Conservation (phyloP, 1,139 yeast species). For the Sugiyamaella xylanicola region DNA sequence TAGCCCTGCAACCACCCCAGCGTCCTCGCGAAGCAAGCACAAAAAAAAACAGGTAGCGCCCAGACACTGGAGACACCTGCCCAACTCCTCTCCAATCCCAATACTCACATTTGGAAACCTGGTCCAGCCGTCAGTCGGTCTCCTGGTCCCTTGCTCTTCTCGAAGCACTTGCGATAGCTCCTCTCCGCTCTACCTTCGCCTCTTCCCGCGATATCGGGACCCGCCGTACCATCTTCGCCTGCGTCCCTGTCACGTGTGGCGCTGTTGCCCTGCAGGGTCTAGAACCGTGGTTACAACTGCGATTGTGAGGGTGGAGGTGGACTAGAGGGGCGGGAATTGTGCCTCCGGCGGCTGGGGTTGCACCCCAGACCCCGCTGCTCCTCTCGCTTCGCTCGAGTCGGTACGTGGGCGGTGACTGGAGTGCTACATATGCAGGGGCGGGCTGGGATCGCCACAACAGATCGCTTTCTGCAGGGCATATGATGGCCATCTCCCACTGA, state of each 20-base stretch:
- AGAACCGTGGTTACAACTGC: no score
- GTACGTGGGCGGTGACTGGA: no score
- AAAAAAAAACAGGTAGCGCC: neutral
- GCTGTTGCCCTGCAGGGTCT: no score
- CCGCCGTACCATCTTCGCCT: no score
- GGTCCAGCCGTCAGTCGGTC: neutral
- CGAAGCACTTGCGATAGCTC: neutral
- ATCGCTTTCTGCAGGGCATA: neutral
- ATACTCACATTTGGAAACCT: neutral
- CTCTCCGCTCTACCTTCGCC: no score
- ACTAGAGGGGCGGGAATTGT: neutral
- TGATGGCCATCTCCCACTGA: no score
- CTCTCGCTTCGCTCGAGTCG: no score
- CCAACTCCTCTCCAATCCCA: neutral
- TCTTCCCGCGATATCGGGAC: no score
- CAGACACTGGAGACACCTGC: neutral
- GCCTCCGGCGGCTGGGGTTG: neutral
- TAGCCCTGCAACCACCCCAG: neutral
- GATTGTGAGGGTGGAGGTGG: no score
- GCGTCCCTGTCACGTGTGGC: no score
- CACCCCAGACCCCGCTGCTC: neutral
- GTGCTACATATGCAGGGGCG: neutral
- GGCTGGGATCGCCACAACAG: neutral
- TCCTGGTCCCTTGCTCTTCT: neutral
- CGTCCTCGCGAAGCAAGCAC: neutral